Conservation (phyloP, 1,284 basidiomycete genomes). For the Cystobasidiaceae sp. region DNA sequence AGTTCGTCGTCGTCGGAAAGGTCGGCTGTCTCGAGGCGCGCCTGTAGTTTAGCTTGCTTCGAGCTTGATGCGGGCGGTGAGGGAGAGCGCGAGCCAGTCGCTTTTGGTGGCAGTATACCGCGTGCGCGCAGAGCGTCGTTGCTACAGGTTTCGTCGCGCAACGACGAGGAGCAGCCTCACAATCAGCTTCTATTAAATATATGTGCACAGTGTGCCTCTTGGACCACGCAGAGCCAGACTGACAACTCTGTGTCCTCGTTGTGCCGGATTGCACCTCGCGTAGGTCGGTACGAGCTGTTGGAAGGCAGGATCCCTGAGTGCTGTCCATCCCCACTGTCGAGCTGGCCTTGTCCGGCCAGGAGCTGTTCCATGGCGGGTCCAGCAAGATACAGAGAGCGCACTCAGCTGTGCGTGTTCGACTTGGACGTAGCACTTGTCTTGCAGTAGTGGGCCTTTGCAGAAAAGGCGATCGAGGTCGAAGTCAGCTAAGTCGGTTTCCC, state of each 20-base stretch:
- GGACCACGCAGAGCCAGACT: too few relatives aligned
- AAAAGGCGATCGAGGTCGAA: too few relatives aligned
- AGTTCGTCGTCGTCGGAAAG: conserved; percentile 57
- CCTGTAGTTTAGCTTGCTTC: conserved; percentile 39
- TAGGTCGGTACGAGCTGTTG: conserved; percentile 24
- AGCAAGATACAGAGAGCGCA: too few relatives aligned
- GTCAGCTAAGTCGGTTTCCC: too few relatives aligned
- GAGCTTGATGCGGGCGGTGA: conserved; percentile 38
- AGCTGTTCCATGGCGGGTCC: background rate
- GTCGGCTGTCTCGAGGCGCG: conserved; percentile 34
- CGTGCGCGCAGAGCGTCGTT: conserved; percentile 88
- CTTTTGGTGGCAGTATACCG: conserved; percentile 76
- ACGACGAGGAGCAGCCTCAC: background rate
- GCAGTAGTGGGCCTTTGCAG: too few relatives aligned
- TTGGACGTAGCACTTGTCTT: too few relatives aligned
- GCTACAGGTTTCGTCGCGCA: conserved; percentile 50
- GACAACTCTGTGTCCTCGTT: conserved; percentile 34
- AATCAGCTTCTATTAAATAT: too few relatives aligned
- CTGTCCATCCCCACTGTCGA: conserved; percentile 1
- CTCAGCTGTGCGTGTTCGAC: too few relatives aligned
- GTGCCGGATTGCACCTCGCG: conserved; percentile 28
- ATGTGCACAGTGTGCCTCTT: too few relatives aligned
- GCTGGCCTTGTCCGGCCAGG: conserved; percentile 14
- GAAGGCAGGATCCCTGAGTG: conserved; percentile 15
- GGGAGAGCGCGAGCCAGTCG: conserved; percentile 45